These are phyloP conservation scores for Vaccinium vitisidaea DNA, from an alignment of 148 eudicot genomes.

Conservation along the genomic window DNA sequence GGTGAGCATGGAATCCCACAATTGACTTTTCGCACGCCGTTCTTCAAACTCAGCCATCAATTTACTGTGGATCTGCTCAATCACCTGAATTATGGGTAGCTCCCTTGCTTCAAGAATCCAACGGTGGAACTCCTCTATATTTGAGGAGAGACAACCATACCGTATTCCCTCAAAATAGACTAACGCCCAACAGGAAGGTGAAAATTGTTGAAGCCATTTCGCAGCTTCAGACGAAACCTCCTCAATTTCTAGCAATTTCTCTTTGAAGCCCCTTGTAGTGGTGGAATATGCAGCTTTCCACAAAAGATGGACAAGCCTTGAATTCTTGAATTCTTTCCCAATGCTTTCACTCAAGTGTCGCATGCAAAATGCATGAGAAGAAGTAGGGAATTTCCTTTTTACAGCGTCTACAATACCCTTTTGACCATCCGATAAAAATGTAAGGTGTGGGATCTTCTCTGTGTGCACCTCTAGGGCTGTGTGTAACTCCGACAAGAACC, in stretches of 20 bases:
- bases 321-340: conserved; percentile 50
- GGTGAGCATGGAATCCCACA: conserved; percentile 45
- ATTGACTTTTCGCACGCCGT: conserved; percentile 33
- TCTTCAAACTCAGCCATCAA: conserved; percentile 45
- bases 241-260: conserved; percentile 49
- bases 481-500: conserved; percentile 59
- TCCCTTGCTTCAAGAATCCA: conserved; percentile 54
- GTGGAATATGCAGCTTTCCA: conserved; percentile 61
- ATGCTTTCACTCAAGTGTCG: conserved; percentile 48
- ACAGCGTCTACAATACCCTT: conserved; percentile 44
- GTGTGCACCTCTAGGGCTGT: conserved; percentile 49
- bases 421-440: conserved; percentile 48
- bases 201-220: conserved; percentile 50
- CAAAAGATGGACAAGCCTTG: conserved; percentile 50
- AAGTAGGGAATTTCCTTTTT: conserved; percentile 39
- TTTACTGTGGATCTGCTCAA: conserved; percentile 46
- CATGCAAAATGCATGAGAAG: conserved; percentile 54
- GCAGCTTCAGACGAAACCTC: conserved; percentile 59
- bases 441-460: conserved; percentile 44
- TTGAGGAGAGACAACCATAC: conserved; percentile 56
- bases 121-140: conserved; percentile 48
- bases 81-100: conserved; percentile 55
- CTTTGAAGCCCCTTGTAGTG: conserved; percentile 36
- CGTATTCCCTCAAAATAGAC: conserved; percentile 48
- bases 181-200: conserved; percentile 51